Evolutionary conservation across 257 asterid genomes (phyloP), one percentile per base, ranked within the genome.

Genomic region (Vinca minor): DNA sequence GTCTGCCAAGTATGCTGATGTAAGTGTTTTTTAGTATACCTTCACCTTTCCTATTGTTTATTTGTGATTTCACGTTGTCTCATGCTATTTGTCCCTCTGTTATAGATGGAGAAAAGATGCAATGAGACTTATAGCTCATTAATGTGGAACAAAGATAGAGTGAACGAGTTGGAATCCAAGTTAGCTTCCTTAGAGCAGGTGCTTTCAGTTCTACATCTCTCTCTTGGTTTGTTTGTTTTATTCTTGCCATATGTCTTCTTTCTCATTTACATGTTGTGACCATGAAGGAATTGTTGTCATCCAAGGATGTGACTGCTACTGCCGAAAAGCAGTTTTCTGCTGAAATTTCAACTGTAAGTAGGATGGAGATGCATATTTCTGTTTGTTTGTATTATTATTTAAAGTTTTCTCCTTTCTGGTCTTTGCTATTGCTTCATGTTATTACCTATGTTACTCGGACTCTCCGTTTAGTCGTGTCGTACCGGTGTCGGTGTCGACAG

Each of bases 281-380:
- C 42, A 29, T 69, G 69, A 65, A 90, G 97, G 96, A 87, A 73
- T 70, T 93, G 39, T 63, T 87, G 60, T 83, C 88, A 29, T 71
- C 88, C 12, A 93, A 83, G 76, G 88, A 80, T 76, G 88, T 79
- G 5, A 81, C 95, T 66, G 85, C 86, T 0, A 77, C 80, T 47
- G 73, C 84, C 38, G 98, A 93, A 78, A 82, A 78, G 71, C 91
- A 65, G n/a, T 84, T 76, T 68, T 78, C 87, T 53, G 84, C 96
- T 39, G 97, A 93, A 70, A 74, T 87, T 56, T 77, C 94, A 21
- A 93, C 96, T 0, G 97, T 89, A 77, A 77, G 87, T 74, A 46
- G 50, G 45, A 28, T 55, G n/a, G n/a, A n/a, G 21, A 14, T 45
- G 44, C 32, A 20, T 28, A 25, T 28, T n/a, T n/a, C n/a, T n/a